These are phyloP conservation scores for Candida hungchunana DNA, from an alignment of 805 yeast genomes.

Conservation along the genomic window DNA sequence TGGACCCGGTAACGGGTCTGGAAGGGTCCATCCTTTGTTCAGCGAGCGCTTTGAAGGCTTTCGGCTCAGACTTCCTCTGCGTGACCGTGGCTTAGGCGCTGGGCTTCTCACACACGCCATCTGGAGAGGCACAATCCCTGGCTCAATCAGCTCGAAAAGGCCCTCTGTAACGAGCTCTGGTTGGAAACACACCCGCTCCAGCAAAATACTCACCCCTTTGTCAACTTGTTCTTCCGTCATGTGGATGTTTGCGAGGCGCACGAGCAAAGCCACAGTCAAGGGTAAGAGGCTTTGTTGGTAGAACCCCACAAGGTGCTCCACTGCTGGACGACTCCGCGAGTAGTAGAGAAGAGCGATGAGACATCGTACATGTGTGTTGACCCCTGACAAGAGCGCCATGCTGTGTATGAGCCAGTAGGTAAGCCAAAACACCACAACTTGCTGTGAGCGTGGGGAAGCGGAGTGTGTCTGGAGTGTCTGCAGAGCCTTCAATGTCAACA, in stretches of 20 bases:
- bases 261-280: not conserved
- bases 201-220: slow-evolving; percentile 1
- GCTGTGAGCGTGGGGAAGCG: slow-evolving; percentile 2
- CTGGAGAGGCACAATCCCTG: not conserved
- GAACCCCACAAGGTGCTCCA: slow-evolving; percentile 8
- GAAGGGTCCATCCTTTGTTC: too few species aligned
- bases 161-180: slow-evolving; percentile 2
- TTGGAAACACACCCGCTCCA: slow-evolving; percentile 10
- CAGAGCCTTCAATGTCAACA: slow-evolving; percentile 21
- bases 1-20: too few species aligned
- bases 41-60: too few species aligned
- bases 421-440: slow-evolving; percentile 19
- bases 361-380: slow-evolving; percentile 17
- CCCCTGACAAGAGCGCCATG: slow-evolving; percentile 10
- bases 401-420: slow-evolving; percentile 19
- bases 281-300: slow-evolving; percentile 13
- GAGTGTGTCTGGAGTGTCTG: slow-evolving; percentile 2
- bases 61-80: too few species aligned
- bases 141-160: slow-evolving; percentile 1
- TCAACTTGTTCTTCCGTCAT: slow-evolving; percentile 7
- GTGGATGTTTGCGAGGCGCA: not conserved
- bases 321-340: slow-evolving; percentile 1
- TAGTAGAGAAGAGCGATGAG: slow-evolving; percentile 15
- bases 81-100: not conserved
- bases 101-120: not conserved